Evolutionary conservation across 257 asterid species (phyloP), one percentile per base, ranked within the genome.

Genomic region (Osmanthus fragrans): DNA sequence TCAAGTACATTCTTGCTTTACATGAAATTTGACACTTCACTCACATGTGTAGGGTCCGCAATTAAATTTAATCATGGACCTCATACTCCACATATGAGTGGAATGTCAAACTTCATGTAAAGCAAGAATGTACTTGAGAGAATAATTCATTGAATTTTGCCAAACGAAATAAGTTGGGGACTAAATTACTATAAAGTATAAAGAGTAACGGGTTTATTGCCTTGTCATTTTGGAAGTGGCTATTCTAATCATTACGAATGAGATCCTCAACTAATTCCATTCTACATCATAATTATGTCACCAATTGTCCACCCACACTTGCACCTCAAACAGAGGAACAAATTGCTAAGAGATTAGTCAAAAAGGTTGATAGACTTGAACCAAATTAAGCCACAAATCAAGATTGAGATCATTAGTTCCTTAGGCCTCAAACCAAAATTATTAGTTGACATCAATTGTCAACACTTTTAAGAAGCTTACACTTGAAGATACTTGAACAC

Each of bases 371-470:
- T 3, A 63, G 69, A 63, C 34, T 63, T 23, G n/a, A 33, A 63
- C 33, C 69, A 63, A 63, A 11, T 63, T 63, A n/a, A 63, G 36
- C 69, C 69, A 27, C 66, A 63, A 9, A 63, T 63, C 69, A 63
- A 63, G 33, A 63, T 63, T 4, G 18, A 25, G 36, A 63, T 25
- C 69, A 63, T 63, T 63, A 63, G 34, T 63, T 63, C 19, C 69
- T 63, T 63, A 11, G 19, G 34, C 69, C 69, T 63, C n/a, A 27
- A 63, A 23, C 69, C 69, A 63, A 12, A 33, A 63, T 63, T 12
- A 63, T 63, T 63, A 63, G 19, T 27, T 63, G 69, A 27, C 11
- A 63, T 63, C 69, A 63, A 63, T 12, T 25, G 69, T 27, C 69
- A 63, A 63, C 69, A 23, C 16, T 27, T 60, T 15, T n/a, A n/a